Evolutionary conservation across 352 stramenopile genomes (phyloP).

Genomic region (Hyaloperonospora arabidopsidis): DNA sequence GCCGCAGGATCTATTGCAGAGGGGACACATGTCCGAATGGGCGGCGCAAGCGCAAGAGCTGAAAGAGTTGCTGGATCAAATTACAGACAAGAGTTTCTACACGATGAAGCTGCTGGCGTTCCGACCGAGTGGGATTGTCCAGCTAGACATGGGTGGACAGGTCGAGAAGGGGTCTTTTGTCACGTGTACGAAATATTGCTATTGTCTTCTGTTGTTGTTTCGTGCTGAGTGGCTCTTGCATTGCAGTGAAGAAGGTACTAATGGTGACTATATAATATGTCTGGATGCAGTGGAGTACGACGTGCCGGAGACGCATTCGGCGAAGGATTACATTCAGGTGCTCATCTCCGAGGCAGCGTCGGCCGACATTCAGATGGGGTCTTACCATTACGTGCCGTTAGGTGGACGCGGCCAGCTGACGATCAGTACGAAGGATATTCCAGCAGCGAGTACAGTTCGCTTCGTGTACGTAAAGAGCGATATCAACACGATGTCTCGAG

Average conservation of each 20-base stretch:
- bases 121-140: constrained; percentile 72
- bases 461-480: constrained; percentile 85
- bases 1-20: constrained; percentile 70
- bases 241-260: constrained; percentile 2
- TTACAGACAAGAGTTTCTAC: constrained; percentile 57
- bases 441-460: constrained; percentile 55
- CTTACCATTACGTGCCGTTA: constrained; percentile 63
- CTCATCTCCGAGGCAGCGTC: constrained; percentile 70
- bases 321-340: constrained; percentile 84
- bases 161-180: constrained; percentile 80
- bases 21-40: constrained; percentile 63
- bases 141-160: constrained; percentile 75
- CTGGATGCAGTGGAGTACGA: constrained; percentile 61
- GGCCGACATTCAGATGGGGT: constrained; percentile 63
- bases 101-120: constrained; percentile 72
- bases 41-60: constrained; percentile 56
- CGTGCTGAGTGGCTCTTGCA: neutral
- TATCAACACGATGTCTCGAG: constrained; percentile 77
- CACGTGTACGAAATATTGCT: constrained; percentile 61
- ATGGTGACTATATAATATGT: neutral
- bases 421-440: constrained; percentile 68
- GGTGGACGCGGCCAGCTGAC: constrained; percentile 63
- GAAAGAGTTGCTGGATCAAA: constrained; percentile 61
- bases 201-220: too few relatives aligned
- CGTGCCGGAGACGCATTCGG: constrained; percentile 69